Conservation (phyloP, 2,329 filamentous ascomycete genomes). For the Pseudogymnoascus sp. region DNA sequence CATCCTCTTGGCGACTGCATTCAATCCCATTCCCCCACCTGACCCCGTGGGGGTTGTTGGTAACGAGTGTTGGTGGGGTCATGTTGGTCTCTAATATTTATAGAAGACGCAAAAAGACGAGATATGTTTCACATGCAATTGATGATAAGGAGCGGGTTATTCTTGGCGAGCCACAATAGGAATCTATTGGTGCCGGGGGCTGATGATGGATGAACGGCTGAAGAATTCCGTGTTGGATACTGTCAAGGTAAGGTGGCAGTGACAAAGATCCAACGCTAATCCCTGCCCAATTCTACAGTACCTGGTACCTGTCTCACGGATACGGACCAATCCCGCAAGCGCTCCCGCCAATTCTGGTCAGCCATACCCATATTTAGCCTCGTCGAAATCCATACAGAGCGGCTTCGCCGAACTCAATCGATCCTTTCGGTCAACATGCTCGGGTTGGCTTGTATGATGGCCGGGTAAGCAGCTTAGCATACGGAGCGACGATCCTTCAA, state of each 20-base stretch:
- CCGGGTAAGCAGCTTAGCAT: slow-evolving; percentile 5
- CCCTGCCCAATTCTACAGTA: neutral
- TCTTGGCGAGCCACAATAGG: neutral
- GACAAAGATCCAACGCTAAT: neutral
- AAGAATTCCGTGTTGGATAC: neutral
- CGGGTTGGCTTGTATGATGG: neutral
- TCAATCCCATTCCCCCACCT: neutral
- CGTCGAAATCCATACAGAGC: neutral
- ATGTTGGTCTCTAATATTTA: neutral
- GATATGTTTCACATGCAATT: neutral
- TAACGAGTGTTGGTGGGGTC: neutral
- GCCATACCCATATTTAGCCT: neutral
- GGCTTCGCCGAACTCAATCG: slow-evolving; percentile 4
- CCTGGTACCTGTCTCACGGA: neutral
- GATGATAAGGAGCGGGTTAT: neutral
- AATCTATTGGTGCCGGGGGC: neutral
- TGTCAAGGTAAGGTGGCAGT: neutral
- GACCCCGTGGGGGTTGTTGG: neutral
- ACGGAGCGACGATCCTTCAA: neutral
- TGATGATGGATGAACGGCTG: neutral
- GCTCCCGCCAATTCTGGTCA: neutral
- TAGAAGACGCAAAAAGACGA: neutral
- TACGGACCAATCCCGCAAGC: neutral
- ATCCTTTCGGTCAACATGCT: neutral
- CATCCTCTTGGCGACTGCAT: neutral